A percentile compares a stretch with the other conserved stretches of the same genome.
Conservation (phyloP, 106 monocot genomes). For the Agapanthus africanus region DNA sequence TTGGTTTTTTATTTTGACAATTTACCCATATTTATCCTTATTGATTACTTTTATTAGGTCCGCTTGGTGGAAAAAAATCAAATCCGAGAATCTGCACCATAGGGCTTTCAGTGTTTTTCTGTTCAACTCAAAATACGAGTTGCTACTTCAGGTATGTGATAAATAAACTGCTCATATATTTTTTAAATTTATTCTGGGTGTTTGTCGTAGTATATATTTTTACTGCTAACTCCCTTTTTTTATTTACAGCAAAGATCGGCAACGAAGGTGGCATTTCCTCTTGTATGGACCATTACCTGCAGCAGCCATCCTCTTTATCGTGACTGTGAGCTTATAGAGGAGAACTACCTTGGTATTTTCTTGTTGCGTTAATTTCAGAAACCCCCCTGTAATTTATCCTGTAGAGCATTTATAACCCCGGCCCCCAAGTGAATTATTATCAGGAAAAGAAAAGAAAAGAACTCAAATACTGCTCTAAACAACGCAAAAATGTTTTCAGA, state of each 20-base stretch:
- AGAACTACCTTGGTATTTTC: conserved; percentile 37
- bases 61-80: conserved; percentile 87
- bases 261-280: conserved; percentile 57
- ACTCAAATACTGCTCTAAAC: no score
- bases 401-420: no score
- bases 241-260: conserved; percentile 63
- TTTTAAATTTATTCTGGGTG: not conserved
- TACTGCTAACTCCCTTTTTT: conserved; percentile 1
- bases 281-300: conserved; percentile 73
- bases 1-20: no score
- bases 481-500: no score
- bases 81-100: conserved; percentile 63
- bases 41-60: conserved; percentile 26
- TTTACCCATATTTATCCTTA: no score
- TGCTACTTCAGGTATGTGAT: conserved; percentile 68
- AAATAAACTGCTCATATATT: not conserved
- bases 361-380: no score
- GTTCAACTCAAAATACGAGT: no score
- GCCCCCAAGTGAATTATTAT: no score
- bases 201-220: not conserved
- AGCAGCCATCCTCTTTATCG: conserved; percentile 65
- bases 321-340: conserved; percentile 46
- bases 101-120: conserved; percentile 92
- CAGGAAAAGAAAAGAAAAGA: no score
- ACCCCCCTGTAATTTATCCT: no score